phyloP scores from a whole-genome alignment of 1,284 basidiomycete genomes.

The Trametes pubescens region DNA sequence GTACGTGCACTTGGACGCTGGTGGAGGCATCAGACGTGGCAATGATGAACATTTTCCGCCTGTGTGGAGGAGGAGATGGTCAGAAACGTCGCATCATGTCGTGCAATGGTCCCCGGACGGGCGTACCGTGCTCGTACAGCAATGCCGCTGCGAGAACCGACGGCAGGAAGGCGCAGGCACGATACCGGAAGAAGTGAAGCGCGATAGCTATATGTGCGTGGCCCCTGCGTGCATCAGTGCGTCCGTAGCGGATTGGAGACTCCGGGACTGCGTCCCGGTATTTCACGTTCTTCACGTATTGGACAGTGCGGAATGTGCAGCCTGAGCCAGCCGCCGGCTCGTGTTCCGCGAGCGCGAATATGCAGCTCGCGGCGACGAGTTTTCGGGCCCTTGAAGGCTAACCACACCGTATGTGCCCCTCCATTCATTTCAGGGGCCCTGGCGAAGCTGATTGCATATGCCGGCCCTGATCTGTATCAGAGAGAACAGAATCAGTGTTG shows the following conservation, averaged over 20 bases:
- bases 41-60: slow-evolving; percentile 2
- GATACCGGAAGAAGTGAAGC: not conserved
- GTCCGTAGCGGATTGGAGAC: not conserved
- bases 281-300: not conserved
- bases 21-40: slow-evolving; percentile 3
- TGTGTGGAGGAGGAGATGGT: not conserved
- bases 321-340: not conserved
- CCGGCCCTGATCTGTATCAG: slow-evolving; percentile 4
- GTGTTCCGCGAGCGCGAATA: slow-evolving; percentile 4
- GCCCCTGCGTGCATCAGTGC: slow-evolving; percentile 3
- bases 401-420: slow-evolving; percentile 7
- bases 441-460: slow-evolving; percentile 14
- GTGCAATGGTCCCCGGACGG: slow-evolving; percentile 1
- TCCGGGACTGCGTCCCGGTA: slow-evolving; percentile 2
- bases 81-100: not conserved
- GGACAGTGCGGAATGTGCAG: not conserved
- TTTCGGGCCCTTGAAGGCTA: slow-evolving; percentile 10
- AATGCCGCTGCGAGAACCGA: not conserved
- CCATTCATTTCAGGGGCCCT: slow-evolving; percentile 2
- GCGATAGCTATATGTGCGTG: not conserved
- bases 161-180: not conserved
- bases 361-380: not conserved
- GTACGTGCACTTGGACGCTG: slow-evolving; percentile 1
- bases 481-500: slow-evolving; percentile 4
- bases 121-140: not conserved